Base-by-base conservation (phyloP, 345 rosid species). In the rapeseed (Brassica napus) region DNA sequence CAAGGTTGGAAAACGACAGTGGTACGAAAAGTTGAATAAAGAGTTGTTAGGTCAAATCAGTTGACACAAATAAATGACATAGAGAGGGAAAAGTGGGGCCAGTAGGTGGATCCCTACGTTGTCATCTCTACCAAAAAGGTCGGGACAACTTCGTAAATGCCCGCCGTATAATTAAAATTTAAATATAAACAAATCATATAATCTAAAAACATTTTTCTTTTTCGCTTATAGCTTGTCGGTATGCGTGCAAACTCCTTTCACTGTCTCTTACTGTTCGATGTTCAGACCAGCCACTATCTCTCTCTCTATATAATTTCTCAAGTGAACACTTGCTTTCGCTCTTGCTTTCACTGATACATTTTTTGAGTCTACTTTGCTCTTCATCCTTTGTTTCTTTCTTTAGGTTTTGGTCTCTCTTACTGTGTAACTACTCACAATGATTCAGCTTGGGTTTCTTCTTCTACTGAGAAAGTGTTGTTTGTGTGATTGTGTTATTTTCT, bases 221-320 rank as follows among this genome's bases (percentile, higher is more conserved):
- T 83, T 72, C 69, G 76, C 81, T 79, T 71, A 82, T 81, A 81
- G 81, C 73, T 87, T 89, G 92, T 91, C 94, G 94, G 90, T 66
- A 71, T 88, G 91, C 92, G 97, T 93, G 90, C 89, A 84, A 83
- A 81, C 80, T 83, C 23, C 86, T 80, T 81, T 77, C 65, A 31
- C 26, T 23, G 32, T 30, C 74, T 74, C 82, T 32, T 52, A 54
- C 68, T 68, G 79, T 85, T 78, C 76, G 58, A 60, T 75, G 84
- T 86, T 83, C 86, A 81, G 8, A 62, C 75, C 62, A 14, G 78
- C 69, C 5, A 64, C 69, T 59, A 73, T n/a, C 55, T 49, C n/a
- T 47, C 57, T 42, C 49, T n/a, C 55, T 26, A 0, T 28, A 28
- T 28, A 28, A 18, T 65, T 39, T 21, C 52, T 18, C 15, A 3